A percentile compares a stretch with the other conserved stretches of the same genome.
These are phyloP conservation scores for Globisporangium takayamanum DNA, from an alignment of 352 stramenopile genomes.

Conservation along the genomic window DNA sequence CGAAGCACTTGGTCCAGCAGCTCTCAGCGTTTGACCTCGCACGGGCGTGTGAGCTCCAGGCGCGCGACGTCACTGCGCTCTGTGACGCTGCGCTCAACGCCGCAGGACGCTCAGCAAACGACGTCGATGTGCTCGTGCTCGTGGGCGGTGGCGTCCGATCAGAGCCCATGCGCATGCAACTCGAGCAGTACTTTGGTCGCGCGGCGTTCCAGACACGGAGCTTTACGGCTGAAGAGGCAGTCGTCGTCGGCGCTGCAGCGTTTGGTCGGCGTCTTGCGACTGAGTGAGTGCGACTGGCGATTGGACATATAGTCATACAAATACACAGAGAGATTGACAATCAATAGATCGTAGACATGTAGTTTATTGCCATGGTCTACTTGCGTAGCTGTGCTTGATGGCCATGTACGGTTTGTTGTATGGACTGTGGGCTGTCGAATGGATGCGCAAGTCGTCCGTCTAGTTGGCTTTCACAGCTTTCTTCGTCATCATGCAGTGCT, in stretches of 20 bases:
- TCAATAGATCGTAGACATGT: neutral
- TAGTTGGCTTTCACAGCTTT: constrained; percentile 3
- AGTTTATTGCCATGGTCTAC: neutral
- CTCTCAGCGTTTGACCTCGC: constrained; percentile 47
- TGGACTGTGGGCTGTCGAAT: too few species aligned
- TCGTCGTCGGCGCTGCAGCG: constrained; percentile 51
- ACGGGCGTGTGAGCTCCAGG: constrained; percentile 33
- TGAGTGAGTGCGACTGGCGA: constrained; percentile 1
- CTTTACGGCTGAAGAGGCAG: constrained; percentile 53
- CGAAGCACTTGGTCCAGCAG: constrained; percentile 66
- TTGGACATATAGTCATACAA: neutral
- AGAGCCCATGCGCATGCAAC: constrained; percentile 38
- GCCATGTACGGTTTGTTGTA: too few species aligned
- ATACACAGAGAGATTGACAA: neutral
- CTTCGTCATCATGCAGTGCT: constrained; percentile 60
- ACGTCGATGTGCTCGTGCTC: constrained; percentile 45
- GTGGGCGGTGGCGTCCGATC: constrained; percentile 49
- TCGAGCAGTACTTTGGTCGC: constrained; percentile 45
- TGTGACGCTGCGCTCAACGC: constrained; percentile 29
- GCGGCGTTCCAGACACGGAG: constrained; percentile 39
- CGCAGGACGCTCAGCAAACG: constrained; percentile 27
- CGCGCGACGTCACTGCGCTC: constrained; percentile 24
- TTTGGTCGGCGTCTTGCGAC: constrained; percentile 36
- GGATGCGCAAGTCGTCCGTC: too few species aligned
- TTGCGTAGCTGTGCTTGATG: neutral